These are phyloP conservation scores for Crithidia fasciculata DNA, from an alignment of 208 protist genomes.

Conservation along the genomic window DNA sequence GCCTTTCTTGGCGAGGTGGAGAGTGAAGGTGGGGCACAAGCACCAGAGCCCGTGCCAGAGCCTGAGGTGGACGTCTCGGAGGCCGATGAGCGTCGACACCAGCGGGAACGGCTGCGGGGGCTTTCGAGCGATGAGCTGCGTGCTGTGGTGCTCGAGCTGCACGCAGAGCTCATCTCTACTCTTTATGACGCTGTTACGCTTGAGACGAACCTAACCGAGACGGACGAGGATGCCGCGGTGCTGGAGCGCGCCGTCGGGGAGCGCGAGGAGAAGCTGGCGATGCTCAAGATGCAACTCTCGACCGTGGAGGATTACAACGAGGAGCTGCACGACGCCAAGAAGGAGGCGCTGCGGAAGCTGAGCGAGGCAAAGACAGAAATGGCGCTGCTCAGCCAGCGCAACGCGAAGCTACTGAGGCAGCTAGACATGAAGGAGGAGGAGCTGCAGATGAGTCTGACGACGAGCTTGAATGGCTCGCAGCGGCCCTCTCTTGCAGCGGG, in stretches of 20 bases:
- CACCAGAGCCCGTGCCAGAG: background rate
- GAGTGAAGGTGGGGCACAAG: background rate
- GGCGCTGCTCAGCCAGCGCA: slow-evolving; percentile 45
- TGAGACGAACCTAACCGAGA: slow-evolving; percentile 29
- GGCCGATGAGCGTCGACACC: slow-evolving; percentile 4
- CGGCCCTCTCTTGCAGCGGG: background rate
- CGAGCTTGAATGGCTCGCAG: slow-evolving; percentile 10
- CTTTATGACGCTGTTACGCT: slow-evolving; percentile 37
- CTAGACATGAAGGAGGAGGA: slow-evolving; percentile 27
- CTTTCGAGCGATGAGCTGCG: slow-evolving; percentile 36
- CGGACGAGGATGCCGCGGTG: slow-evolving; percentile 35
- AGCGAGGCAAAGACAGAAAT: slow-evolving; percentile 61
- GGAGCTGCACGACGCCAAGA: slow-evolving; percentile 52
- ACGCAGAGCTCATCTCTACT: slow-evolving; percentile 18
- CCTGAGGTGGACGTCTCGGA: too few species aligned
- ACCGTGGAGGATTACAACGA: slow-evolving; percentile 42
- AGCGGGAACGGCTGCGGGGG: slow-evolving; percentile 9
- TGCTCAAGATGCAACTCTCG: slow-evolving; percentile 44
- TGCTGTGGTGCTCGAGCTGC: slow-evolving; percentile 28
- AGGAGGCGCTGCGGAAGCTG: slow-evolving; percentile 47
- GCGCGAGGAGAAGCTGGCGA: slow-evolving; percentile 42
- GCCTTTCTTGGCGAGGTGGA: slow-evolving; percentile 12
- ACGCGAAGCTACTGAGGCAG: slow-evolving; percentile 33
- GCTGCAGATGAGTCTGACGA: slow-evolving; percentile 14
- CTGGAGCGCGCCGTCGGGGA: slow-evolving; percentile 38